phyloP scores from a whole-genome alignment of 495 filamentous ascomycete genomes.

The Lasiosphaeris hirsuta region DNA sequence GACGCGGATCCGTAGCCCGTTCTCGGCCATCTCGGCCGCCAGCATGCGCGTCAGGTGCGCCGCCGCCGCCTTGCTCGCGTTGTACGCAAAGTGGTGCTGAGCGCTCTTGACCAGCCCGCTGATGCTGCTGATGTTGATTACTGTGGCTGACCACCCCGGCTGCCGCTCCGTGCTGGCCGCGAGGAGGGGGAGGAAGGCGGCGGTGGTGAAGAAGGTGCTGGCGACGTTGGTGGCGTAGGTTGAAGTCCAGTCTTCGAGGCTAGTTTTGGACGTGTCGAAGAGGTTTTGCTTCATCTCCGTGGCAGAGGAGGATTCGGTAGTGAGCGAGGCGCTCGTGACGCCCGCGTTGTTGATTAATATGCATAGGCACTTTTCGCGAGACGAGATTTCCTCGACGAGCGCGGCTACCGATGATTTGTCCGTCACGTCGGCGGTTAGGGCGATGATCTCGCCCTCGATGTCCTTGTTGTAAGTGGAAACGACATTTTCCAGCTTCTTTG shows the following conservation, averaged over 20 bases:
- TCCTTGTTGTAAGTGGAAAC: constrained; percentile 33
- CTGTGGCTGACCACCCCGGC: constrained; percentile 50
- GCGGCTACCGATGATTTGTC: constrained; percentile 65
- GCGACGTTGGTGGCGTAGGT: constrained; percentile 75
- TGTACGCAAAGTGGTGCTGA: constrained; percentile 76
- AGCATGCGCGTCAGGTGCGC: constrained; percentile 63
- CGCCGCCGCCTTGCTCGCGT: constrained; percentile 68
- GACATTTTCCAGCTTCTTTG: constrained; percentile 28
- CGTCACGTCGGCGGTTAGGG: constrained; percentile 71
- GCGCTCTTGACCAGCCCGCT: constrained; percentile 59
- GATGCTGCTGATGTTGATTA: constrained; percentile 57
- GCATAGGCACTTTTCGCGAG: constrained; percentile 64
- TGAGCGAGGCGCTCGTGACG: constrained; percentile 57
- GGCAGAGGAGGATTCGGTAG: constrained; percentile 53
- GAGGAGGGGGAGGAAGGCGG: constrained; percentile 43
- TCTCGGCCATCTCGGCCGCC: constrained; percentile 36
- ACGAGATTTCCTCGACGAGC: constrained; percentile 60
- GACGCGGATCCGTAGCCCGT: constrained; percentile 56
- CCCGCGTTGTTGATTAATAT: constrained; percentile 81
- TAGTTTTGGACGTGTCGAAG: constrained; percentile 30
- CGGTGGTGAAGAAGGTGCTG: constrained; percentile 55
- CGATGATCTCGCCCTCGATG: constrained; percentile 44
- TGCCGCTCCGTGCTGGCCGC: constrained; percentile 43
- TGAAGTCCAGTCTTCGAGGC: constrained; percentile 65
- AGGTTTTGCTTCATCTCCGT: constrained; percentile 53